A percentile compares a stretch with the other conserved stretches of the same genome.
phyloP scores from a whole-genome alignment of 345 rosid species.

The Heritiera fomes region DNA sequence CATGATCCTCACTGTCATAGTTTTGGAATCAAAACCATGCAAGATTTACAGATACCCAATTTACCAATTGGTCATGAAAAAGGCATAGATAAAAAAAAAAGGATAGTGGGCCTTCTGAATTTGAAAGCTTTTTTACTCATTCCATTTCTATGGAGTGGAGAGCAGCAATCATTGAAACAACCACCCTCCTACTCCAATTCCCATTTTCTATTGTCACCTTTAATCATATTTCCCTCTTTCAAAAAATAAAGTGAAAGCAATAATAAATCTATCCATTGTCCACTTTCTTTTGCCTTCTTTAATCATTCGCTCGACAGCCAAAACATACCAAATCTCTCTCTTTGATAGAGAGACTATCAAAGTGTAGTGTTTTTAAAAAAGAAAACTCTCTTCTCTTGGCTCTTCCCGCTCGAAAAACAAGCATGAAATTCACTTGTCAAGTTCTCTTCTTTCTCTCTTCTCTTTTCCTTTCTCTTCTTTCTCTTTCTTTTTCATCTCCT shows the following conservation, averaged over 20 bases:
- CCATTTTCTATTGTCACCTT: slow-evolving; percentile 31
- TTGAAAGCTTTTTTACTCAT: slow-evolving; percentile 14
- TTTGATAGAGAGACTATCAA: neutral
- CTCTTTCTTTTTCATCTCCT: slow-evolving; percentile 16
- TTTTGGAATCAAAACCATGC: slow-evolving; percentile 12
- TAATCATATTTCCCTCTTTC: slow-evolving; percentile 31
- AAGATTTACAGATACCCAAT: slow-evolving; percentile 11
- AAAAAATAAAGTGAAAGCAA: neutral
- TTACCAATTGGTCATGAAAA: neutral
- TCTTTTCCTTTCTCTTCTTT: slow-evolving; percentile 18
- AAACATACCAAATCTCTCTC: neutral
- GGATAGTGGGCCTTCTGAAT: neutral
- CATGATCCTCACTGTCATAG: neutral
- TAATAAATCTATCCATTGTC: neutral
- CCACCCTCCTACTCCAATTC: slow-evolving; percentile 28
- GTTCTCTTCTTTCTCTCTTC: slow-evolving; percentile 14
- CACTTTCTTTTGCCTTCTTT: slow-evolving; percentile 17
- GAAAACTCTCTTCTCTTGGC: slow-evolving; percentile 23
- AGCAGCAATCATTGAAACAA: slow-evolving; percentile 76
- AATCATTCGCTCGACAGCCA: slow-evolving; percentile 25
- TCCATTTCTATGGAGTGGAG: slow-evolving; percentile 43
- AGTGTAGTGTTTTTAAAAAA: neutral
- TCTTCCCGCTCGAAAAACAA: slow-evolving; percentile 54
- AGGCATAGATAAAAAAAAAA: neutral
- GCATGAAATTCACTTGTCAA: slow-evolving; percentile 27